phyloP scores from a whole-genome alignment of 306 rosid genomes.

The Ammopiptanthus mongolicus region DNA sequence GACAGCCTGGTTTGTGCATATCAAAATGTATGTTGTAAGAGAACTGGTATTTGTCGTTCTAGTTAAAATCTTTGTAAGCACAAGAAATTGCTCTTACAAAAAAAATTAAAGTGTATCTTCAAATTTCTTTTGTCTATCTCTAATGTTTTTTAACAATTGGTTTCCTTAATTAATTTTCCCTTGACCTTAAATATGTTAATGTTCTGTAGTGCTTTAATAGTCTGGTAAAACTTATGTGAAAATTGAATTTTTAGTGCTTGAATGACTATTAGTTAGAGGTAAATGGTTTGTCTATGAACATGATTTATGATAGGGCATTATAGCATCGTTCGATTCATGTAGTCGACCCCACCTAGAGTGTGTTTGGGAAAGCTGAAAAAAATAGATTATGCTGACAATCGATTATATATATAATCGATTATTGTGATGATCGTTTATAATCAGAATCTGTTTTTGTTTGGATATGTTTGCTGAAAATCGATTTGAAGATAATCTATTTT shows the following conservation, averaged over 20 bases:
- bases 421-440: no score
- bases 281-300: no score
- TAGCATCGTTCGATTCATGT: no score
- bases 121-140: not conserved
- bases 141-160: not conserved
- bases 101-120: not conserved
- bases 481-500: no score
- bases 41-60: not conserved
- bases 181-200: not conserved
- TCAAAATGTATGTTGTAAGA: not conserved
- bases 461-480: no score
- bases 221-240: not conserved
- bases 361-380: no score
- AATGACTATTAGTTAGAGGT: no score
- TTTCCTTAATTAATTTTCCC: not conserved
- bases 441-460: no score
- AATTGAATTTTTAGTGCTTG: not conserved
- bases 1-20: not conserved
- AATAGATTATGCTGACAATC: no score
- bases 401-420: no score
- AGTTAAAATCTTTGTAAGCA: not conserved
- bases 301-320: no score
- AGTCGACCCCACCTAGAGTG: no score
- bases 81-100: not conserved
- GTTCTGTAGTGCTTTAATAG: not conserved